phyloP scores from a whole-genome alignment of 2,329 filamentous ascomycete genomes.

The Xylariomycetidae sp. region DNA sequence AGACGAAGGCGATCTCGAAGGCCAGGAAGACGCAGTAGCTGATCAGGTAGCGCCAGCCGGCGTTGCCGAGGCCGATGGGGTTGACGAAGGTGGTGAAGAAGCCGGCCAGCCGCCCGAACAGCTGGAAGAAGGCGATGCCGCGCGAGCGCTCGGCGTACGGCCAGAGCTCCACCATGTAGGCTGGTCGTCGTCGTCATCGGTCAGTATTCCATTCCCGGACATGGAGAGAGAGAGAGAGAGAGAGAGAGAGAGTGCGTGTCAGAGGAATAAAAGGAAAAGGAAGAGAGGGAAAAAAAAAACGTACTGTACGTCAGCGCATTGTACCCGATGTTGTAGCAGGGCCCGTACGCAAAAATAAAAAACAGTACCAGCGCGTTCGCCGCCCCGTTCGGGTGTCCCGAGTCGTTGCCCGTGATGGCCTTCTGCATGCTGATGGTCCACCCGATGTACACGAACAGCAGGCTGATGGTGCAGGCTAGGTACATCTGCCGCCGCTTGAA shows the following conservation, averaged over 20 bases:
- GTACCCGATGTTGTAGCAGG: conserved; percentile 59
- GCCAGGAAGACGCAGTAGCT: conserved; percentile 38
- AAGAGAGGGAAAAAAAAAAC: conserved; percentile 12
- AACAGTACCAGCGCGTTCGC: conserved; percentile 35
- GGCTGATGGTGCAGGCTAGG: conserved; percentile 32
- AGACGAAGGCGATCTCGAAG: conserved; percentile 50
- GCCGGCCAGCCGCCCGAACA: conserved; percentile 39
- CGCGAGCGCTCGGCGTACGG: conserved; percentile 50
- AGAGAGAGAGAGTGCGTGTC: too few species aligned
- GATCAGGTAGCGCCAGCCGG: conserved; percentile 37
- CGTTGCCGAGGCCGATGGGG: conserved; percentile 33
- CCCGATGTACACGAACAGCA: conserved; percentile 41
- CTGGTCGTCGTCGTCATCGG: conserved; percentile 15
- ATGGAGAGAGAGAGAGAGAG: background rate
- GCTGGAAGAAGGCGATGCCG: conserved; percentile 52
- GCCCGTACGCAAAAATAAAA: conserved; percentile 55
- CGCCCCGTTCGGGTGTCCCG: conserved; percentile 16
- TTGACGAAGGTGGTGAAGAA: conserved; percentile 41
- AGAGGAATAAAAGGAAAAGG: background rate
- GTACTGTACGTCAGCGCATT: conserved; percentile 59
- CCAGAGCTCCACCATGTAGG: conserved; percentile 53
- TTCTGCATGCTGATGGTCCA: conserved; percentile 44
- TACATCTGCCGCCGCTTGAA: conserved; percentile 33
- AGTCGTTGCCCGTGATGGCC: conserved; percentile 27
- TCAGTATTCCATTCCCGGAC: background rate